Evolutionary conservation across 495 filamentous ascomycete species (phyloP).

Genomic region (Trichocladium uniseriatum): DNA sequence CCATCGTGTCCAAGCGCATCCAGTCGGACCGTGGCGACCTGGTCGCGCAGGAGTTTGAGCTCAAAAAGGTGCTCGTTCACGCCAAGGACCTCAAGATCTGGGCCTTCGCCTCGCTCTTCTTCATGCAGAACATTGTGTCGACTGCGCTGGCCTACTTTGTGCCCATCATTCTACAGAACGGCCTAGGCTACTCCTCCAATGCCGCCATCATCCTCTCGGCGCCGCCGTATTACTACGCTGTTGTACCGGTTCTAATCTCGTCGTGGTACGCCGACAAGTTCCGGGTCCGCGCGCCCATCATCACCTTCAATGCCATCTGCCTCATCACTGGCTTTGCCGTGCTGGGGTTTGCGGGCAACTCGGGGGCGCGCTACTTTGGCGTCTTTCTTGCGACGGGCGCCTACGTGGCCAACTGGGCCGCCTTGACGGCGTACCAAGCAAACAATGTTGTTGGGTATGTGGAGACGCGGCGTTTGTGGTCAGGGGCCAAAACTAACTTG

Average conservation of each 20-base stretch:
- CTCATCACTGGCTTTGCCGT: conserved; percentile 66
- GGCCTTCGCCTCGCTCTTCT: conserved; percentile 63
- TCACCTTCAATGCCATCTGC: conserved; percentile 62
- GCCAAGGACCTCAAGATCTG: conserved; percentile 63
- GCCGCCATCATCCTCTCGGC: conserved; percentile 62
- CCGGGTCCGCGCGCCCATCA: conserved; percentile 56
- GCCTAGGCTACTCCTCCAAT: conserved; percentile 61
- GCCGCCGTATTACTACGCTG: conserved; percentile 69
- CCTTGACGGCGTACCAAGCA: conserved; percentile 61
- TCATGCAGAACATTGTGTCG: conserved; percentile 62
- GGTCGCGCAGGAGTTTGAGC: conserved; percentile 50
- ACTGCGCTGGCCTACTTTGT: conserved; percentile 61
- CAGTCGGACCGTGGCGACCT: conserved; percentile 58
- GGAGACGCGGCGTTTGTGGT: neutral
- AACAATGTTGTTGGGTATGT: conserved; percentile 53
- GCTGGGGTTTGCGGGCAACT: conserved; percentile 60
- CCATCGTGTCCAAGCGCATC: conserved; percentile 49
- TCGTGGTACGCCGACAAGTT: conserved; percentile 60
- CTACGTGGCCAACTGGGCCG: conserved; percentile 74
- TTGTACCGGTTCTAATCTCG: conserved; percentile 60
- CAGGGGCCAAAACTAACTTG: conserved; percentile 1
- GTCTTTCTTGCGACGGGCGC: conserved; percentile 69
- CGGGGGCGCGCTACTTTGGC: conserved; percentile 62
- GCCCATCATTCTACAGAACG: conserved; percentile 60
- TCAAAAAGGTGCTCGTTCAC: conserved; percentile 48